Base-by-base conservation (phyloP, 2,329 filamentous ascomycete species). In the Botrytis squamosa region DNA sequence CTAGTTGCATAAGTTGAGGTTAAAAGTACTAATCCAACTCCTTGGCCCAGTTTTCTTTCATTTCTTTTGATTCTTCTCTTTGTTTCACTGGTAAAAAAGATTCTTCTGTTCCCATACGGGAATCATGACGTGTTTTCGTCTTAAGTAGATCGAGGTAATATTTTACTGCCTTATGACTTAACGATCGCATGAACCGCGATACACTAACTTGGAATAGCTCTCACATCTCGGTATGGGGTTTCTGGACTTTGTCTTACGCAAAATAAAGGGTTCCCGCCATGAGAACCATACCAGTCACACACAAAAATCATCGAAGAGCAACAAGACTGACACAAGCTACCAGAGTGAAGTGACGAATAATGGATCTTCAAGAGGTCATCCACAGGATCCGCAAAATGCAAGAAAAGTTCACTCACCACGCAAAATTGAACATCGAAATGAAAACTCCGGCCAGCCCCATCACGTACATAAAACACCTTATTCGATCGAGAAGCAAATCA, bases 71-170 rank as follows among this genome's bases (percentile, higher is more conserved):
- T 10, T 33, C 6, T 12, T 20, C 8, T 64, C n/a, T 46, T 25
- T n/a, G 12, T n/a, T 65, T 46, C n/a, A 18, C 7, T 22, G 38
- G 16, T 40, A 42, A 12, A 29, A 20, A 64, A 6, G 14, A 5
- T 29, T 29, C 4, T 64, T 42, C 38, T 42, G 14, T 40, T 64
- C 38, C 62, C 25, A 29, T 6, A 46, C n/a, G 40, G 40, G 63
- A 46, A 25, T 65, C 63, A 65, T 46, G 40, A 46, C 22, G 63
- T 29, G 18, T 33, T 65, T 40, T 36, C 63, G 5, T 65, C 40
- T 29, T 29, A 33, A 65, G 63, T 65, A 65, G 63, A 65, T 65
- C 29, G 38, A 46, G 63, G 63, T 65, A 65, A 44, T 22, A 22
- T 10, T 46, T 9, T 46, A 42, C 29, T 22, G 9, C 18, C 20